Evolutionary conservation across 2,329 filamentous ascomycete genomes (phyloP), one percentile per base, ranked within the genome.

Genomic region (Aureobasidium musti): DNA sequence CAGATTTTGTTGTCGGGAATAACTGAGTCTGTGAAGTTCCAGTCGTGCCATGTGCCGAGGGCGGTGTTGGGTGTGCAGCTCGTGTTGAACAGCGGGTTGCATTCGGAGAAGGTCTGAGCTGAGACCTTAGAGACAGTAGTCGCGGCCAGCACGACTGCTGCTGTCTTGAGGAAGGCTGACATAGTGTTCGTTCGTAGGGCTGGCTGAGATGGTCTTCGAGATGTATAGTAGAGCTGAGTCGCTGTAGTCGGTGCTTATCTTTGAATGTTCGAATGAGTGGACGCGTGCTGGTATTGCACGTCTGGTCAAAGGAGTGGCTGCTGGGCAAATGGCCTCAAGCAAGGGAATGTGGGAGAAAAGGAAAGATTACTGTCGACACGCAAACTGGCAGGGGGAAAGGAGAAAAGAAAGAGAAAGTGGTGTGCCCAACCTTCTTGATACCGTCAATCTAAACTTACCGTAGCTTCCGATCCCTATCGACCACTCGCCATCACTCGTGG

Each of bases 51-150:
- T 6, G 80, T 82, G 66, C 89, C 88, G 28, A 96, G 83, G 5
- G 91, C 92, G 1, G 87, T 83, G 76, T 95, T 84, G 59, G 86
- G 76, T 1, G 90, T 87, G 75, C 92, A 96, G 39, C 71, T 74
- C 47, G 83, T 86, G 64, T 78, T 76, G 70, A 92, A 85, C 74
- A 90, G 82, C 5, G 93, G 93, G 74, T 96, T 88, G 81, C 93
- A 98, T 43, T 82, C 76, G 6, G 91, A 92, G 65, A 78, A 86
- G 30, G 92, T 92, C 78, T 97, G 93, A 60, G 90, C 92, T 53
- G 82, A 71, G 63, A 81, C 80, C 39, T 84, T 78, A 67, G 82
- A 74, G 52, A 77, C 70, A 49, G 76, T 67, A 19, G 61, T 65
- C 52, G 75, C 75, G 63, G 75, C 65, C 60, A 76, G 70, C 68